phyloP scores from a whole-genome alignment of 371 early-diverging fungal genomes.

The Mucor saturninus region DNA sequence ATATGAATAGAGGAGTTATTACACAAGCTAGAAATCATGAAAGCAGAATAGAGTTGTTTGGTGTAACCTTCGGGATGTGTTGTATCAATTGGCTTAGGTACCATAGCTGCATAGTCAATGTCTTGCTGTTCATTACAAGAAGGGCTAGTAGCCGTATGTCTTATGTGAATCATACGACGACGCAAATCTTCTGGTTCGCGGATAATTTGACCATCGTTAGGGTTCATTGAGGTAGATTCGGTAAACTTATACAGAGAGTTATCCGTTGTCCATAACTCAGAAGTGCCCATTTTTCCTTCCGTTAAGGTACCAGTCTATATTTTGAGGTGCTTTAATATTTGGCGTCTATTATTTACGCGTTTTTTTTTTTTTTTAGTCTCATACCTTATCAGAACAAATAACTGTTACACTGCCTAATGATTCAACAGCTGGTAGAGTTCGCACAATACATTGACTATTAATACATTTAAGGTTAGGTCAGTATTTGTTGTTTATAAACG shows the following conservation, averaged over 20 bases:
- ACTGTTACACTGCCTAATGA: conserved; percentile 91
- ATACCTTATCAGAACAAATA: conserved; percentile 96
- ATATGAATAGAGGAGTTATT: conserved; percentile 69
- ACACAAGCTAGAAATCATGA: conserved; percentile 62
- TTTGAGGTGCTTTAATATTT: not conserved
- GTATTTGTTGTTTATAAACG: not conserved
- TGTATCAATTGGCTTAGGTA: conserved; percentile 40
- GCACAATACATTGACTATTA: conserved; percentile 68
- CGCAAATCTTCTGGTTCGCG: conserved; percentile 41
- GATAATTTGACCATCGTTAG: conserved; percentile 64
- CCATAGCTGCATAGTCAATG: conserved; percentile 37
- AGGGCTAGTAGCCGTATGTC: conserved; percentile 19
- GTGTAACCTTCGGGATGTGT: conserved; percentile 37
- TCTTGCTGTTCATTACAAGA: conserved; percentile 3
- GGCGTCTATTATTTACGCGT: not conserved
- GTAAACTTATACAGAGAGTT: conserved; percentile 68
- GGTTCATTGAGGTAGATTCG: conserved; percentile 69
- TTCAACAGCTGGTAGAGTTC: conserved; percentile 90
- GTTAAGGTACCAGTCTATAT: conserved; percentile 94
- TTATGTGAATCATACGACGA: conserved; percentile 48
- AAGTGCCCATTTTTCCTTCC: conserved; percentile 89
- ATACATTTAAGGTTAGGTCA: not conserved
- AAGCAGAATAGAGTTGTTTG: conserved; percentile 35
- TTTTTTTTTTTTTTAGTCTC: conserved; percentile 5
- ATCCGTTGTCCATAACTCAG: conserved; percentile 75